Conservation (phyloP, 805 yeast genomes). For the Pichia paraexigua region DNA sequence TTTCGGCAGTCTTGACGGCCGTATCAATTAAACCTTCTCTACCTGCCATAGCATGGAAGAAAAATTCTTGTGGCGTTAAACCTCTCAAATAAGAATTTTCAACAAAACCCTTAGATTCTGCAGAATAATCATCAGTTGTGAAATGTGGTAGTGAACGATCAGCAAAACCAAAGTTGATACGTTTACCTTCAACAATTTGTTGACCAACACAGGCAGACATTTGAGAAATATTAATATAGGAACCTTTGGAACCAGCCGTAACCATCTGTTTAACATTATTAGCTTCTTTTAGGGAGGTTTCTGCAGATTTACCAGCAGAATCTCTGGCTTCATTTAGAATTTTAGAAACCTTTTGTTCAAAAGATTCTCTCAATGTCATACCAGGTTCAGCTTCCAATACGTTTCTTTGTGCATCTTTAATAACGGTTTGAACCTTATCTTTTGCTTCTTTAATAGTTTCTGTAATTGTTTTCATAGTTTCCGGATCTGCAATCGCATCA, state of each 20-base stretch:
- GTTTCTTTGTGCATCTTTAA: constrained; percentile 85
- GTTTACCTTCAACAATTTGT: constrained; percentile 98
- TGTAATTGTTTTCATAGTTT: constrained; percentile 89
- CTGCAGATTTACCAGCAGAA: constrained; percentile 98
- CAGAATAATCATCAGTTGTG: constrained; percentile 96
- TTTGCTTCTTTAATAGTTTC: constrained; percentile 91
- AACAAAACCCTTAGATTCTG: constrained; percentile 96
- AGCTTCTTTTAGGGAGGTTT: constrained; percentile 85
- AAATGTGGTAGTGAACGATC: constrained; percentile 97
- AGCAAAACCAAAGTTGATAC: constrained; percentile 95
- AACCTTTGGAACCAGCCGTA: constrained; percentile 98
- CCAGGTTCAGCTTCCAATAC: constrained; percentile 93
- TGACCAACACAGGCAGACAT: constrained; percentile 99
- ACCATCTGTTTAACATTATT: constrained; percentile 99
- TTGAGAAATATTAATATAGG: constrained; percentile 96
- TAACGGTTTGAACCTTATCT: constrained; percentile 87
- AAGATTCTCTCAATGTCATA: constrained; percentile 98
- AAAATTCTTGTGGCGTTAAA: constrained; percentile 95
- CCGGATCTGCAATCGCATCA: constrained; percentile 98
- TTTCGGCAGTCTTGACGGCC: constrained; percentile 98
- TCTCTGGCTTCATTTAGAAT: constrained; percentile 97
- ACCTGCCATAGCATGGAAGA: constrained; percentile 99
- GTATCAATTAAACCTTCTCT: constrained; percentile 99
- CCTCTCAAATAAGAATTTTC: constrained; percentile 97
- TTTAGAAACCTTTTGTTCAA: constrained; percentile 94